Conservation (phyloP, 192 early-diverging fungal genomes). For the Linnemannia elongata region DNA sequence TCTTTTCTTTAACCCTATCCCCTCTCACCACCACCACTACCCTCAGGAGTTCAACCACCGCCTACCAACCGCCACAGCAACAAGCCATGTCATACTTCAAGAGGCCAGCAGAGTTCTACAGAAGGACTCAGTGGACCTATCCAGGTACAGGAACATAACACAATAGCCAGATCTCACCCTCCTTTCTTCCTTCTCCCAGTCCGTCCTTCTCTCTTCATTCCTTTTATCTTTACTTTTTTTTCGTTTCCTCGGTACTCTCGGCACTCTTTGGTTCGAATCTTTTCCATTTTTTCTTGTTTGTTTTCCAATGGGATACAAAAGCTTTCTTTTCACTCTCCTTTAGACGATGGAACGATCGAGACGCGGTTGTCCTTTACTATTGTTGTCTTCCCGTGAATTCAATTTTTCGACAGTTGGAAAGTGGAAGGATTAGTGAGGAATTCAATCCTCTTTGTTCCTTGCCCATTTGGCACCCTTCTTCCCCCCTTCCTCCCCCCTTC, state of each 20-base stretch:
- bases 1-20: background rate
- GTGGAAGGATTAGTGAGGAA: background rate
- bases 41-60: background rate
- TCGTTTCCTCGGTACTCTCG: background rate
- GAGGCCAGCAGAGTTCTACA: slow-evolving; percentile 40
- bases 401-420: background rate
- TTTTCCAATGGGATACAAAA: background rate
- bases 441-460: background rate
- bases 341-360: no score
- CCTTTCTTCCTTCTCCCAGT: background rate
- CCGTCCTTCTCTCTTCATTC: background rate
- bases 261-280: background rate
- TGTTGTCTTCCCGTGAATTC: no score
- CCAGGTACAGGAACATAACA: slow-evolving; percentile 31
- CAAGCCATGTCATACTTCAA: slow-evolving; percentile 41
- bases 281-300: slow-evolving; percentile 11
- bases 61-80: background rate
- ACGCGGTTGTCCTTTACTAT: no score
- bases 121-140: slow-evolving; percentile 42
- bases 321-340: no score
- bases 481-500: background rate
- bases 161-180: background rate
- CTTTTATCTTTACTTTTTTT: background rate
- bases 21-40: background rate
- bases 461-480: no score